A percentile compares a stretch with the other conserved stretches of the same genome.
phyloP scores from a whole-genome alignment of 2,329 filamentous ascomycete species.

The Pseudonectria foliicola region DNA sequence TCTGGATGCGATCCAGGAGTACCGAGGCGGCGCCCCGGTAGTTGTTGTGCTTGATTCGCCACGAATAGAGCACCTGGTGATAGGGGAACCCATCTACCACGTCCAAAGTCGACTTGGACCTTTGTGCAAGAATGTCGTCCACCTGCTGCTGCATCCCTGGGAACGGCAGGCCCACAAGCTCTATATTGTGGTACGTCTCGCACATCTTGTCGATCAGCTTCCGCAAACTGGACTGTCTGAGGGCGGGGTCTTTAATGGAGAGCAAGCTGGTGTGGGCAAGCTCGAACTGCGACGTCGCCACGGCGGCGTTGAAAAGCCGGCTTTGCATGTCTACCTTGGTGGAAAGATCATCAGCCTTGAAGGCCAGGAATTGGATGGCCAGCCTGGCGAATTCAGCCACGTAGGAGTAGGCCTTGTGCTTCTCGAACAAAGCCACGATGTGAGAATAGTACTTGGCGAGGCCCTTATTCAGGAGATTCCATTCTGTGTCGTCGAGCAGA shows the following conservation, averaged over 20 bases:
- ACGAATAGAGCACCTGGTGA: slow-evolving; percentile 85
- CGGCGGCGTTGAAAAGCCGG: slow-evolving; percentile 74
- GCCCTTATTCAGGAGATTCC: slow-evolving; percentile 61
- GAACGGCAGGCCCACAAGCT: slow-evolving; percentile 72
- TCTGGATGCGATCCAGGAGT: slow-evolving; percentile 56
- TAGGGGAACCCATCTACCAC: slow-evolving; percentile 67
- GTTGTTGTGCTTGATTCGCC: slow-evolving; percentile 76
- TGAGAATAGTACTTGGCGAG: slow-evolving; percentile 82
- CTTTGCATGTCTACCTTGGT: slow-evolving; percentile 67
- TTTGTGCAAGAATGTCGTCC: slow-evolving; percentile 67
- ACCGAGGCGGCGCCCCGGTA: slow-evolving; percentile 71
- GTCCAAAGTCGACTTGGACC: slow-evolving; percentile 63
- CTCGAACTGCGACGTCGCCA: slow-evolving; percentile 73
- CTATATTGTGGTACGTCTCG: slow-evolving; percentile 55
- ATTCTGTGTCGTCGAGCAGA: slow-evolving; percentile 70
- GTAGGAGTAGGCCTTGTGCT: slow-evolving; percentile 66
- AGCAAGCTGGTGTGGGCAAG: slow-evolving; percentile 74
- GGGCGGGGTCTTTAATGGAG: slow-evolving; percentile 61
- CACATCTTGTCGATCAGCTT: slow-evolving; percentile 65
- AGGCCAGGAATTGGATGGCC: slow-evolving; percentile 56
- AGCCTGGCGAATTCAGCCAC: slow-evolving; percentile 78
- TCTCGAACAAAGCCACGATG: slow-evolving; percentile 75
- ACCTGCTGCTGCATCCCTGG: slow-evolving; percentile 69
- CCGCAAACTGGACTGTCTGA: slow-evolving; percentile 66
- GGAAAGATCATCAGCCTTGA: slow-evolving; percentile 25